Evolutionary conservation across 371 early-diverging fungal species (phyloP).

Genomic region (Mortierella sp.): DNA sequence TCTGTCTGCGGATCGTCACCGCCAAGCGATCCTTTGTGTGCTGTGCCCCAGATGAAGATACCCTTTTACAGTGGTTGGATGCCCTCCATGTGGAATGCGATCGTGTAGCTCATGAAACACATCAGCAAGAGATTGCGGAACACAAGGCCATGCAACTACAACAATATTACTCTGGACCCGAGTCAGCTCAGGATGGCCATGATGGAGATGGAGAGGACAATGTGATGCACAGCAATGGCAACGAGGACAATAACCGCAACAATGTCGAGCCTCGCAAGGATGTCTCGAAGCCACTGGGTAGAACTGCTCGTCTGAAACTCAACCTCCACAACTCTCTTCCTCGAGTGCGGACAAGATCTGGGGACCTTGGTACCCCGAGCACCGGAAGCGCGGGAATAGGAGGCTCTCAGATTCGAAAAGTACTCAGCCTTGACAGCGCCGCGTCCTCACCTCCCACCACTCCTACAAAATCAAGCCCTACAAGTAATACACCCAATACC

Average conservation of each 20-base stretch:
- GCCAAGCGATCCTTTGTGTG: slow-evolving; percentile 79
- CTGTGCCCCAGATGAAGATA: slow-evolving; percentile 70
- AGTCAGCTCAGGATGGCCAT: background rate
- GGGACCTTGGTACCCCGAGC: slow-evolving; percentile 9
- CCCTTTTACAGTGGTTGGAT: slow-evolving; percentile 74
- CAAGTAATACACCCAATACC: too few species aligned
- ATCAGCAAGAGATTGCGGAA: slow-evolving; percentile 18
- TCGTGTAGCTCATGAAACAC: slow-evolving; percentile 42
- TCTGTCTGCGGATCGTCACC: slow-evolving; percentile 82
- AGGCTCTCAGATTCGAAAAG: slow-evolving; percentile 11
- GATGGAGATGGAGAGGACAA: slow-evolving; percentile 5
- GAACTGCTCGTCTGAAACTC: slow-evolving; percentile 23
- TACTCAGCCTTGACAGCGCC: slow-evolving; percentile 9
- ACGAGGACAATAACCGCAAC: background rate
- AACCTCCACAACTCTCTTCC: slow-evolving; percentile 32
- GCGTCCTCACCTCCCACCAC: background rate
- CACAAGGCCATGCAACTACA: background rate
- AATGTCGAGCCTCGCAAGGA: background rate
- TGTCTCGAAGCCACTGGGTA: slow-evolving; percentile 17
- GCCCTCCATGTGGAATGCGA: slow-evolving; percentile 62
- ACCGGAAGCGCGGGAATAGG: background rate
- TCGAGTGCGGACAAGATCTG: slow-evolving; percentile 18
- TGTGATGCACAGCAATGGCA: background rate
- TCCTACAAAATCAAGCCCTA: too few species aligned
- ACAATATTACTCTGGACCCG: background rate